These are phyloP conservation scores for Dipteronia dyeriana DNA, from an alignment of 345 rosid species.

Conservation along the genomic window DNA sequence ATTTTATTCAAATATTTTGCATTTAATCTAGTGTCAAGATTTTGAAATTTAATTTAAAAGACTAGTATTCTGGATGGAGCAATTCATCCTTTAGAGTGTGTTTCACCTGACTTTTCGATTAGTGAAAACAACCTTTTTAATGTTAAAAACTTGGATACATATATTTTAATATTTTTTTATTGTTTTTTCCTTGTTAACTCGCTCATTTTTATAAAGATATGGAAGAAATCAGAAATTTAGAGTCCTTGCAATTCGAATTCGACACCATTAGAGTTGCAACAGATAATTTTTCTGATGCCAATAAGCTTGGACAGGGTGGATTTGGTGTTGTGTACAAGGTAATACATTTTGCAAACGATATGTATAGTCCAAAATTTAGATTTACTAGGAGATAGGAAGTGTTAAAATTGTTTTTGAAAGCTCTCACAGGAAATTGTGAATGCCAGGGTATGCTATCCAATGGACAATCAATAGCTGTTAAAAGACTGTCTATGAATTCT, in stretches of 20 bases:
- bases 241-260: slow-evolving; percentile 28
- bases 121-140: too few species aligned
- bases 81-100: too few species aligned
- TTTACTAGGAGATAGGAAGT: not conserved
- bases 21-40: too few species aligned
- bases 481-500: slow-evolving; percentile 31
- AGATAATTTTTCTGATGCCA: slow-evolving; percentile 20
- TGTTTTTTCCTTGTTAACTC: not conserved
- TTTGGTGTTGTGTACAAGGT: slow-evolving; percentile 38
- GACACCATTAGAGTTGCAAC: slow-evolving; percentile 24
- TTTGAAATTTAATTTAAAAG: too few species aligned
- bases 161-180: too few species aligned
- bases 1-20: too few species aligned
- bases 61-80: too few species aligned
- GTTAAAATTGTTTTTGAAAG: not conserved
- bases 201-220: not conserved
- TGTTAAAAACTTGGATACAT: too few species aligned
- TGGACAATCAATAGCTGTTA: slow-evolving; percentile 39
- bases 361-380: not conserved
- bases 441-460: slow-evolving; percentile 29
- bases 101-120: too few species aligned
- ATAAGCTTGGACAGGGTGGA: slow-evolving; percentile 36
- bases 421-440: not conserved
- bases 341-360: not conserved
- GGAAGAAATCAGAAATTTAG: slow-evolving; percentile 12